These are phyloP conservation scores for Cladophialophora yegresii DNA, from an alignment of 2,329 filamentous ascomycete species.

Conservation along the genomic window DNA sequence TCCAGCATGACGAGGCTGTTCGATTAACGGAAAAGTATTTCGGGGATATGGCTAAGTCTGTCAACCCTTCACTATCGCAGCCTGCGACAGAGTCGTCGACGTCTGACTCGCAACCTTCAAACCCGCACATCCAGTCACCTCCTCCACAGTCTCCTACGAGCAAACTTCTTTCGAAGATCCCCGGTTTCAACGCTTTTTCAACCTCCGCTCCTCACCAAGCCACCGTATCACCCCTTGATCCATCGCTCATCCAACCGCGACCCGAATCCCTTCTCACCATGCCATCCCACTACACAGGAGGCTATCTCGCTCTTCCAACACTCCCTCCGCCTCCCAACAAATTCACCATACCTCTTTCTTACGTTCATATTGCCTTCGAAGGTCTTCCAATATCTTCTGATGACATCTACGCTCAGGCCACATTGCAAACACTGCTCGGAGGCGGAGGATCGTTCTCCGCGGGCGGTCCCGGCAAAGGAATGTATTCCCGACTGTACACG, in stretches of 20 bases:
- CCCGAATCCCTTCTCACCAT: slow-evolving; percentile 59
- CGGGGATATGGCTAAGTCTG: slow-evolving; percentile 73
- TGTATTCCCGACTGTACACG: slow-evolving; percentile 97
- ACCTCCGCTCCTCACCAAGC: slow-evolving; percentile 68
- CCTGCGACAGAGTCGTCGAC: slow-evolving; percentile 37
- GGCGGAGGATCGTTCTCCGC: slow-evolving; percentile 96
- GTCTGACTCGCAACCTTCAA: slow-evolving; percentile 44
- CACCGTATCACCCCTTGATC: slow-evolving; percentile 57
- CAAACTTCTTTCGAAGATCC: slow-evolving; percentile 75
- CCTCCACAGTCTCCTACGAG: slow-evolving; percentile 41
- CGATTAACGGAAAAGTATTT: slow-evolving; percentile 80
- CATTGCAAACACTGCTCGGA: slow-evolving; percentile 90
- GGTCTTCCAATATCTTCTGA: slow-evolving; percentile 84
- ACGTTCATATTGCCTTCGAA: slow-evolving; percentile 96
- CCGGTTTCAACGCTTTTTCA: slow-evolving; percentile 86
- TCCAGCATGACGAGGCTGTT: slow-evolving; percentile 78
- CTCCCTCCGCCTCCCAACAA: slow-evolving; percentile 78
- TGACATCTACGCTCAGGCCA: slow-evolving; percentile 95
- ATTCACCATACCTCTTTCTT: slow-evolving; percentile 75
- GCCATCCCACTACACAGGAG: slow-evolving; percentile 85
- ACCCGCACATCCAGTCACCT: slow-evolving; percentile 41
- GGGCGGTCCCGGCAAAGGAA: slow-evolving; percentile 94
- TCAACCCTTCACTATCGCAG: slow-evolving; percentile 35
- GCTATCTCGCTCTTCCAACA: slow-evolving; percentile 80
- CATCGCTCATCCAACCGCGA: slow-evolving; percentile 48